Base-by-base conservation (phyloP, 192 early-diverging fungal genomes). In the Coemansia guatemalensis region DNA sequence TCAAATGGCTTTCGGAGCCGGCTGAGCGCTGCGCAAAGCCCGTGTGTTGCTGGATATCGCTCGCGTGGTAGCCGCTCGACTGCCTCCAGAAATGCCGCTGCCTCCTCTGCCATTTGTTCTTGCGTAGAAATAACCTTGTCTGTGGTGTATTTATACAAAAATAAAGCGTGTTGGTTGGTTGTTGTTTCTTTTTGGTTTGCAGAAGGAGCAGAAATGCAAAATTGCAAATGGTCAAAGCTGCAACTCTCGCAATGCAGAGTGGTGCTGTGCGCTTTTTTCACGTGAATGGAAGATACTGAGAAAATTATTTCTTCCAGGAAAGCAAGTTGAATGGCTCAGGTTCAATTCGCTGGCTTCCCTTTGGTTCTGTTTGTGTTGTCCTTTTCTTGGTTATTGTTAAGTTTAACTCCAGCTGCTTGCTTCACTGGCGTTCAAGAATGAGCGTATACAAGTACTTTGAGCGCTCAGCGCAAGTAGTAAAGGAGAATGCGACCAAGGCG, bases 1-100 rank as follows among this genome's bases (percentile, higher is more conserved):
- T 58, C 41, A 3, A 78, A 26, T n/a, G 50, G 8, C 4, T 4
- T 6, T 49, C 33, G 29, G 0, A 69, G 51, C 23, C 53, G 52
- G 12, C 2, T 41, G 25, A 78, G 56, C n/a, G 57, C 50, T 4
- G 56, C 33, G 48, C 69, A 62, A 1, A 63, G 17, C 8, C 53
- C 49, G 48, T 61, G 64, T 22, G 76, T 78, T 53, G 70, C 67
- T 53, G 76, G 76, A 22, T 60, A 78, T 35, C 61, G 48, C 27
- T 68, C 71, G 21, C 60, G 53, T 14, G 76, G 76, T 20, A 78
- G 67, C 64, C 56, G 67, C 30, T 48, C 54, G 14, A 73, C 56
- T 8, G 76, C 76, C 17, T 53, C 58, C 52, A 78, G 71, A 51
- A 78, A 78, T 39, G 54, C 63, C 21, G 23, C 48, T 56, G 65